Evolutionary conservation across 176 grass and related monocot genomes (phyloP).

Genomic region (Areca catechu): DNA sequence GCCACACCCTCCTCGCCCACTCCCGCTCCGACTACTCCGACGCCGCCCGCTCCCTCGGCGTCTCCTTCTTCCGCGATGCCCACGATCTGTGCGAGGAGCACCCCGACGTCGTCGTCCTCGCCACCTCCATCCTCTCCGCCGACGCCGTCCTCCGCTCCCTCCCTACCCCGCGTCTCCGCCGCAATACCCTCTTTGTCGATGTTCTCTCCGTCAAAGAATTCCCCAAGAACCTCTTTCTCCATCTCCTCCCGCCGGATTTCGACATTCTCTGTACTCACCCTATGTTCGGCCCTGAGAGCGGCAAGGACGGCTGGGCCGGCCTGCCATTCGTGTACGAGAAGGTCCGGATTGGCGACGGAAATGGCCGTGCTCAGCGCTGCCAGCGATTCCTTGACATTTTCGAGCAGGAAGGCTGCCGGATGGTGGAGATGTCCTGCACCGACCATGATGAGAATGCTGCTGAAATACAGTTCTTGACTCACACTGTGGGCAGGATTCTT

Average conservation of each 20-base stretch:
- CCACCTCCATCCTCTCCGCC: background rate
- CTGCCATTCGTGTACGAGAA: too few species aligned
- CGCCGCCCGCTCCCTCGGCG: background rate
- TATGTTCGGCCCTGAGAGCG: too few species aligned
- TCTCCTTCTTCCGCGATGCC: background rate
- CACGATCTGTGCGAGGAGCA: background rate
- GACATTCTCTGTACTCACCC: too few species aligned
- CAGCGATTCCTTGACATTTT: background rate
- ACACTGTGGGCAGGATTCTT: background rate
- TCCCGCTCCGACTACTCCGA: background rate
- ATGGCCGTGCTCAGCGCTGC: background rate
- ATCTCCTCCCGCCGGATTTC: too few species aligned
- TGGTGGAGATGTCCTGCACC: background rate
- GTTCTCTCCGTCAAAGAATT: too few species aligned
- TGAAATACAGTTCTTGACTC: too few species aligned
- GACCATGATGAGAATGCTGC: background rate
- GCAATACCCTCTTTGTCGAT: background rate
- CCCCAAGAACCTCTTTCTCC: too few species aligned
- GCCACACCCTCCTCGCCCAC: too few species aligned
- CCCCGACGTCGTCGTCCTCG: background rate
- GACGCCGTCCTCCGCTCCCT: background rate
- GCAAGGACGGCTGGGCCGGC: too few species aligned
- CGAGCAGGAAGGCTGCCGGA: background rate
- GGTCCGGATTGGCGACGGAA: too few species aligned
- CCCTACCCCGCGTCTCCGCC: background rate